phyloP scores from a whole-genome alignment of 2,329 filamentous ascomycete species.

The Fusarium tjaetaba region DNA sequence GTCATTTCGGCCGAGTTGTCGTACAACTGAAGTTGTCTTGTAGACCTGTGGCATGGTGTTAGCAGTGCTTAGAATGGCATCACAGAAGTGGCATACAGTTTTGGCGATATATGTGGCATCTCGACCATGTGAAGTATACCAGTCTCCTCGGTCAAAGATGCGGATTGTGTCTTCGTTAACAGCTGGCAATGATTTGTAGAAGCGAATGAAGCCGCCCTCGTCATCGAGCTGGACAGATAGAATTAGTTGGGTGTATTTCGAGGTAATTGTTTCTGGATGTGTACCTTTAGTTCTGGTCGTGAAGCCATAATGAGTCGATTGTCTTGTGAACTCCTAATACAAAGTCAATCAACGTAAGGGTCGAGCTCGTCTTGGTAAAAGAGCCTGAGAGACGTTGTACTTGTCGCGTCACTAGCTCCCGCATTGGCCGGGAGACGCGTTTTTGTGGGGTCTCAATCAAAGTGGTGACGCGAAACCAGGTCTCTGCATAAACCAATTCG shows the following conservation, averaged over 20 bases:
- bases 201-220: conserved; percentile 95
- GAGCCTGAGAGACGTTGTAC: conserved; percentile 19
- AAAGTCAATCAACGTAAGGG: conserved; percentile 8
- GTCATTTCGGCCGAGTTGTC: conserved; percentile 86
- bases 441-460: conserved; percentile 42
- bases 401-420: conserved; percentile 38
- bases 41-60: conserved; percentile 72
- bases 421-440: conserved; percentile 43
- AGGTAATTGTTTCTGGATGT: background rate
- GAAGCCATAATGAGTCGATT: conserved; percentile 68
- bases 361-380: conserved; percentile 5
- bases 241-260: background rate
- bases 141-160: conserved; percentile 94
- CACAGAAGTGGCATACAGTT: conserved; percentile 60
- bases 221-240: conserved; percentile 78
- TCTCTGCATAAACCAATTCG: background rate
- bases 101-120: conserved; percentile 86
- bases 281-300: conserved; percentile 75
- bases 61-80: background rate
- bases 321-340: conserved; percentile 8
- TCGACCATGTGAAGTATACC: conserved; percentile 91
- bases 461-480: conserved; percentile 36
- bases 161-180: conserved; percentile 81
- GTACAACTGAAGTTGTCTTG: conserved; percentile 95
- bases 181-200: conserved; percentile 85